Evolutionary conservation across 2,329 filamentous ascomycete genomes (phyloP).

Genomic region (Metarhizium album): DNA sequence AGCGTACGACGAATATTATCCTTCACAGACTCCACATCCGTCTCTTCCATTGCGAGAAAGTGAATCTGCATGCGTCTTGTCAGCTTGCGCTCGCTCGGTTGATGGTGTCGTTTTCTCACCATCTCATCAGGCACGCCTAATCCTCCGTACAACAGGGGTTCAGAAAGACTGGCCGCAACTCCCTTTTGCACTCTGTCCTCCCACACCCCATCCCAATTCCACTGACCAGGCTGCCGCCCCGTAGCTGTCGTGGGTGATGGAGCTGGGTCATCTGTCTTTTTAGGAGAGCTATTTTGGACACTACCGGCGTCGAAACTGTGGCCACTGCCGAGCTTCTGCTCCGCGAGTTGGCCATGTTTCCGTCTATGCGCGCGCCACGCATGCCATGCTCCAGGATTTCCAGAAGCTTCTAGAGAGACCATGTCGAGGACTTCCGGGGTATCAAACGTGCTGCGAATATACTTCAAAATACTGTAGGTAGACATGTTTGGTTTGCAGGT

Average conservation of each 20-base stretch:
- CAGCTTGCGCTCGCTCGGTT: slow-evolving; percentile 6
- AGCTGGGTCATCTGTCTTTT: background rate
- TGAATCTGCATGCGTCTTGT: slow-evolving; percentile 38
- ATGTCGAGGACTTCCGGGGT: slow-evolving; percentile 66
- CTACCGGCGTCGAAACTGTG: background rate
- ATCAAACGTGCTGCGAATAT: slow-evolving; percentile 74
- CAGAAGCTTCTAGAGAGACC: slow-evolving; percentile 70
- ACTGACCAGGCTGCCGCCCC: slow-evolving; percentile 58
- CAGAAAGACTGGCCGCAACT: slow-evolving; percentile 65
- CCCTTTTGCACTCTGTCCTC: slow-evolving; percentile 76
- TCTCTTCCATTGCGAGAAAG: slow-evolving; percentile 54
- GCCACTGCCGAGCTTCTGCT: background rate
- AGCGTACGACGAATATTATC: slow-evolving; percentile 46
- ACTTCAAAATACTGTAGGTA: slow-evolving; percentile 61
- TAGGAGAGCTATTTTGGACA: background rate
- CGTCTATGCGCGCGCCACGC: slow-evolving; percentile 70
- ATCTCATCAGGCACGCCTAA: slow-evolving; percentile 55
- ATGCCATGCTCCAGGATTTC: slow-evolving; percentile 87
- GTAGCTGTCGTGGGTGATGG: slow-evolving; percentile 5
- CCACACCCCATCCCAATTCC: slow-evolving; percentile 99
- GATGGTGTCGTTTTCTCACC: slow-evolving; percentile 36
- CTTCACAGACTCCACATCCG: slow-evolving; percentile 46
- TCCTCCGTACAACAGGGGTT: slow-evolving; percentile 66
- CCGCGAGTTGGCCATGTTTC: slow-evolving; percentile 19
- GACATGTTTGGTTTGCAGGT: slow-evolving; percentile 35